Evolutionary conservation across 495 filamentous ascomycete genomes (phyloP).

Genomic region (Annulohypoxylon stygium): DNA sequence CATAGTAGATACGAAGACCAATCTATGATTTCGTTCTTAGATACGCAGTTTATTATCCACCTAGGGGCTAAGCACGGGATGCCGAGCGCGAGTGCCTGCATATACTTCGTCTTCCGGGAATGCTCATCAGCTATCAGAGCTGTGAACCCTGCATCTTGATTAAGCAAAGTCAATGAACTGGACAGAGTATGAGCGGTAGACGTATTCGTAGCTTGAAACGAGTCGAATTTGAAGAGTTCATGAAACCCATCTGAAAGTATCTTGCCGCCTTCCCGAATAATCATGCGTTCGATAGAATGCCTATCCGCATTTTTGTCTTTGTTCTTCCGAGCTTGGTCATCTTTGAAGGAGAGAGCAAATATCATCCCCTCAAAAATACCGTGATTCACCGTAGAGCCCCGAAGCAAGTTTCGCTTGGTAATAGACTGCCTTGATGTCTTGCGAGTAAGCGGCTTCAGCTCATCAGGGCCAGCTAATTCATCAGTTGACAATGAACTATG

Average conservation of each 20-base stretch:
- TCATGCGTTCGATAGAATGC: conserved; percentile 58
- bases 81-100: conserved; percentile 93
- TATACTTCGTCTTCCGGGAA: conserved; percentile 91
- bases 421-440: conserved; percentile 42
- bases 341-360: conserved; percentile 80
- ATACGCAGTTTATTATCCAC: conserved; percentile 83
- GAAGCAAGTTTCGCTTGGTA: conserved; percentile 23
- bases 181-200: conserved; percentile 33
- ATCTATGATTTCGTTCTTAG: conserved; percentile 69
- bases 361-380: conserved; percentile 79
- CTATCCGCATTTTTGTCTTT: conserved; percentile 67
- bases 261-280: conserved; percentile 73
- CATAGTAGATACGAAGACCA: conserved; percentile 88
- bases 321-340: conserved; percentile 61
- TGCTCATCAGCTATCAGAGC: conserved; percentile 88
- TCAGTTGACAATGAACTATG: conserved; percentile 56
- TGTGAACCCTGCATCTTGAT: conserved; percentile 72
- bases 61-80: conserved; percentile 83
- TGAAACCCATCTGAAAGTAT: conserved; percentile 85
- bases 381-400: conserved; percentile 38
- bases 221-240: conserved; percentile 76
- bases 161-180: conserved; percentile 44
- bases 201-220: conserved; percentile 42
- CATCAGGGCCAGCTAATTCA: conserved; percentile 50
- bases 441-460: conserved; percentile 21